Percentiles rank a stretch among this genome's conserved stretches.
Conservation (phyloP, 768 basidiomycete species). For the Rubroboletus pulcherrimus region DNA sequence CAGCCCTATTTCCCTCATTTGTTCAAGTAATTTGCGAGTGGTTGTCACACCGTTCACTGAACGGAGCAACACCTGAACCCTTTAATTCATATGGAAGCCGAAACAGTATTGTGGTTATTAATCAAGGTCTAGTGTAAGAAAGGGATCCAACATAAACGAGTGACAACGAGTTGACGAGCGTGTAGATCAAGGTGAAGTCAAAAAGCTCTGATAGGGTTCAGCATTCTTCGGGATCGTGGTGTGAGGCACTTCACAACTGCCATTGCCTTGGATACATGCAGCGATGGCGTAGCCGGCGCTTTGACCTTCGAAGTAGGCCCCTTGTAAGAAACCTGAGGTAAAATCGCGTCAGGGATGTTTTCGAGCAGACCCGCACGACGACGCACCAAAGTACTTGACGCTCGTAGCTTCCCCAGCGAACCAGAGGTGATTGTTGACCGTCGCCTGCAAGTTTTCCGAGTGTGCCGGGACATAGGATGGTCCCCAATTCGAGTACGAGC, state of each 20-base stretch:
- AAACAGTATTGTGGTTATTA: background rate
- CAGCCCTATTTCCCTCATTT: background rate
- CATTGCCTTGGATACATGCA: constrained; percentile 36
- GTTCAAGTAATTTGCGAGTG: background rate
- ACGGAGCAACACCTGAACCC: background rate
- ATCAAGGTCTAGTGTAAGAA: background rate
- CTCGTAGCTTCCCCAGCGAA: constrained; percentile 65
- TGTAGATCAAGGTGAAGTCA: constrained; percentile 6
- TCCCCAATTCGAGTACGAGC: constrained; percentile 68
- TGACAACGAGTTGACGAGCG: background rate
- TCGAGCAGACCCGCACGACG: background rate
- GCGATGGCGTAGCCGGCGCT: constrained; percentile 38
- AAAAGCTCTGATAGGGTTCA: constrained; percentile 28
- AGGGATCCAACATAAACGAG: background rate
- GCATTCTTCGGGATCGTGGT: constrained; percentile 29
- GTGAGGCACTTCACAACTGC: constrained; percentile 26
- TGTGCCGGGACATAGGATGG: constrained; percentile 53
- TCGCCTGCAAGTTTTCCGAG: constrained; percentile 54
- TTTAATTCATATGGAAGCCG: background rate
- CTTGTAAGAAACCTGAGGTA: constrained; percentile 49
- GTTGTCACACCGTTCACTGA: background rate
- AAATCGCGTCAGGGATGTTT: background rate
- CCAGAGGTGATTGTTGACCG: constrained; percentile 48
- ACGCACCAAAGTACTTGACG: constrained; percentile 53
- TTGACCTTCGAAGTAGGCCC: constrained; percentile 54